Evolutionary conservation across 495 filamentous ascomycete species (phyloP), one percentile per base, ranked within the genome.

Genomic region (Aspergillus hancockii): DNA sequence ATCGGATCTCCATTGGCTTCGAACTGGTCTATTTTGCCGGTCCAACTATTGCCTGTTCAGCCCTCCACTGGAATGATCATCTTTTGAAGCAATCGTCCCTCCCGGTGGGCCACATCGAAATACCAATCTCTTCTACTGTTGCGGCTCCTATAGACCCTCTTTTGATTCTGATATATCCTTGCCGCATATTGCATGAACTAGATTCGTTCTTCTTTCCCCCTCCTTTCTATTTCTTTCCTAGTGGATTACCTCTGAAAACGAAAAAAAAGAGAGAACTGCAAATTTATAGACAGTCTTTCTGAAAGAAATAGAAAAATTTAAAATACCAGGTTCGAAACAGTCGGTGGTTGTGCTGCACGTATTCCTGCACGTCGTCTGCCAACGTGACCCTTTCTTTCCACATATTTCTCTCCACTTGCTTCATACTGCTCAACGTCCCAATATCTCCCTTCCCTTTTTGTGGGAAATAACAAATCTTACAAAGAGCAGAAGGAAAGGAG

Each of bases 281-380:
- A 51, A 58, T 53, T 59, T 52, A 66, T 64, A 64, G 19, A 22
- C 18, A 19, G 14, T 43, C n/a, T 43, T 43, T 21, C 14, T 47
- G 46, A 58, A 62, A 60, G 22, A 13, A 57, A 60, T 49, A 57
- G 28, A 43, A 46, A 19, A 46, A 49, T 40, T 49, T 43, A 32
- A 54, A 63, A 66, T 71, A 70, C 63, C 69, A 65, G 65, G 66
- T 68, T 57, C n/a, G 60, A 68, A 65, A 38, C 36, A 52, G 41
- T 49, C 34, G 51, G 32, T 53, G 32, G 32, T n/a, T 25, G 19
- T 28, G 31, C 51, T 55, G 38, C 23, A 49, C 51, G 23, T 59
- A 23, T 25, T 57, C 36, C 56, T 55, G 51, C 40, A 55, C 25
- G 53, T 49, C 43, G 49, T 55, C 58, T 51, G 54, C 58, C 58